These are phyloP conservation scores for Microbotryum scabiosae DNA, from an alignment of 1,284 basidiomycete genomes.

Conservation along the genomic window DNA sequence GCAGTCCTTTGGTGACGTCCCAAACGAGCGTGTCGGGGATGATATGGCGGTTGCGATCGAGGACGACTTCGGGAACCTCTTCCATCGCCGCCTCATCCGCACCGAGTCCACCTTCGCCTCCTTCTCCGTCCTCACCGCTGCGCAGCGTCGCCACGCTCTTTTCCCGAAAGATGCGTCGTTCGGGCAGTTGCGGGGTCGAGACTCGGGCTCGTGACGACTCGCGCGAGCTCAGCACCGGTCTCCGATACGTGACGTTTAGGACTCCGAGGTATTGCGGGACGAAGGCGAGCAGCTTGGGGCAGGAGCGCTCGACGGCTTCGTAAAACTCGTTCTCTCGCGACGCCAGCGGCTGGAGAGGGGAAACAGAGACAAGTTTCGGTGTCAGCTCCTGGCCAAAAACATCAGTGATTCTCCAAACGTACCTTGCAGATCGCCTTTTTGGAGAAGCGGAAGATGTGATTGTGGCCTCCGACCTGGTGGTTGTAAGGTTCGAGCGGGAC, in stretches of 20 bases:
- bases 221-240: constrained; percentile 10
- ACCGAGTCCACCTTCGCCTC: too few species aligned
- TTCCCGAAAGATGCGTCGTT: neutral
- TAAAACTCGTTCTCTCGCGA: constrained; percentile 97
- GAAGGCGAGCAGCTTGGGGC: constrained; percentile 80
- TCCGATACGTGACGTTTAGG: constrained; percentile 90
- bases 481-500: constrained; percentile 92
- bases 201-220: constrained; percentile 4
- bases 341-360: constrained; percentile 65
- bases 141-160: constrained; percentile 3
- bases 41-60: constrained; percentile 90
- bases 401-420: constrained; percentile 34
- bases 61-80: constrained; percentile 59
- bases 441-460: constrained; percentile 95
- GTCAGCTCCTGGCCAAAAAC: neutral
- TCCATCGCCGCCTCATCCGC: constrained; percentile 11
- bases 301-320: constrained; percentile 87
- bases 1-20: constrained; percentile 32
- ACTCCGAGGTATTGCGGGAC: constrained; percentile 96
- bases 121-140: constrained; percentile 6
- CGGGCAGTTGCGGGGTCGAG: neutral
- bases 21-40: constrained; percentile 78
- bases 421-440: constrained; percentile 98
- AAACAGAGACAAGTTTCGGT: neutral
- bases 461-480: constrained; percentile 96